Evolutionary conservation across 164 flowering plant genomes (phyloP).

Genomic region (Magnolia sinica): DNA sequence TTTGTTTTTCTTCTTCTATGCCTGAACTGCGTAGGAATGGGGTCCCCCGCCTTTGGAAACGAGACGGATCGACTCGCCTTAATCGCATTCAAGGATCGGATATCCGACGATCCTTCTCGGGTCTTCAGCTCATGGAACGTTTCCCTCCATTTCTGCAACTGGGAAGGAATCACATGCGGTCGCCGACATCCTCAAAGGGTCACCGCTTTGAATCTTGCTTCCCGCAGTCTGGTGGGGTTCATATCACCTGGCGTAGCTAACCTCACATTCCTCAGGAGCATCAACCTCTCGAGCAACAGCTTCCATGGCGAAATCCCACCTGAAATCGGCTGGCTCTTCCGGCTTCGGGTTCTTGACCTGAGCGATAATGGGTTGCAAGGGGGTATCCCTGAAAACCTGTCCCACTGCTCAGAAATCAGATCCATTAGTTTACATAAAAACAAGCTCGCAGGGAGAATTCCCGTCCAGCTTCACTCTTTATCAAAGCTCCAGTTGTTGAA

Average conservation of each 20-base stretch:
- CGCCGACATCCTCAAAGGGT: constrained; percentile 1
- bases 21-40: too few species aligned
- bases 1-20: too few species aligned
- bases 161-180: constrained; percentile 9
- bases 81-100: not conserved
- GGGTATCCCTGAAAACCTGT: constrained; percentile 1
- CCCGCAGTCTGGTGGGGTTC: not conserved
- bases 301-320: constrained; percentile 10
- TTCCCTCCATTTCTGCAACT: not conserved
- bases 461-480: not conserved
- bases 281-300: not conserved
- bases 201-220: not conserved
- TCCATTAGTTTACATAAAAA: not conserved
- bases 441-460: constrained; percentile 2
- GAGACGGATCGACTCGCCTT: constrained; percentile 3
- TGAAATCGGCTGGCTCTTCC: constrained; percentile 8
- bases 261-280: constrained; percentile 7
- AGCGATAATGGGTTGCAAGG: not conserved
- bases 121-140: constrained; percentile 3
- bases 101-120: not conserved
- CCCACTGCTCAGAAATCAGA: constrained; percentile 1
- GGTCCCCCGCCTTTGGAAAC: not conserved
- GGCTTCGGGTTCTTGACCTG: not conserved
- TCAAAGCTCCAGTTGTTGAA: not conserved
- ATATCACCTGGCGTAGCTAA: constrained; percentile 11